These are phyloP conservation scores for Neofusicoccum sp. DNA, from an alignment of 2,329 filamentous ascomycete species.

Conservation along the genomic window DNA sequence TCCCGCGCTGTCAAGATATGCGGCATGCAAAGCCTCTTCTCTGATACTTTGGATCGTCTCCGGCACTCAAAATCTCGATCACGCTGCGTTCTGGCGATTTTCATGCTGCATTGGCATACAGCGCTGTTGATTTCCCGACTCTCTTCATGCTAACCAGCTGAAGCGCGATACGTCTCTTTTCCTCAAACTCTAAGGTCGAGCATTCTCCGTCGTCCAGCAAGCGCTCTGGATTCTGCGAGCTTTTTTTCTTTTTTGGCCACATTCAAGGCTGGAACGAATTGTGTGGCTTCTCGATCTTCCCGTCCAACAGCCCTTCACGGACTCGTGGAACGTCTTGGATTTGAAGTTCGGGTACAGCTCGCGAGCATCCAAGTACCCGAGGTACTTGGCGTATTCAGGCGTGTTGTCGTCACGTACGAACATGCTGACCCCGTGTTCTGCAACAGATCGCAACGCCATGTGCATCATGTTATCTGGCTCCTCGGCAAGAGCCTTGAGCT, in stretches of 20 bases:
- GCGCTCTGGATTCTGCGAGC: too few species aligned
- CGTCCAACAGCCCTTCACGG: background rate
- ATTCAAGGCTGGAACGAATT: background rate
- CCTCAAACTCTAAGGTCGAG: too few species aligned
- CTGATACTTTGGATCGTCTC: background rate
- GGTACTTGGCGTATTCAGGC: slow-evolving; percentile 52
- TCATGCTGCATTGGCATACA: background rate
- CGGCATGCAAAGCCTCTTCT: background rate
- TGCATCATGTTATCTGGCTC: background rate
- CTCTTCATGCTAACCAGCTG: too few species aligned
- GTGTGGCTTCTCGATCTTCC: background rate
- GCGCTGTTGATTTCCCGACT: background rate
- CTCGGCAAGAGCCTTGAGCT: background rate
- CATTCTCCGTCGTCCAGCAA: too few species aligned
- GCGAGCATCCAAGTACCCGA: slow-evolving; percentile 53
- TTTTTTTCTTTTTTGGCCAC: too few species aligned
- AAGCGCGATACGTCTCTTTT: too few species aligned
- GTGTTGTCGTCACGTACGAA: slow-evolving; percentile 54
- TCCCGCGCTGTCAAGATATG: background rate
- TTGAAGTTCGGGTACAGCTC: slow-evolving; percentile 55
- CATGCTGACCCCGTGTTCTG: slow-evolving; percentile 22
- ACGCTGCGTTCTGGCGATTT: background rate
- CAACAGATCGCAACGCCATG: background rate
- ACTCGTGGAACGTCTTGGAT: background rate
- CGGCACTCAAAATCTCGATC: background rate